phyloP scores from a whole-genome alignment of 306 rosid species.

The Clitoria ternatea region DNA sequence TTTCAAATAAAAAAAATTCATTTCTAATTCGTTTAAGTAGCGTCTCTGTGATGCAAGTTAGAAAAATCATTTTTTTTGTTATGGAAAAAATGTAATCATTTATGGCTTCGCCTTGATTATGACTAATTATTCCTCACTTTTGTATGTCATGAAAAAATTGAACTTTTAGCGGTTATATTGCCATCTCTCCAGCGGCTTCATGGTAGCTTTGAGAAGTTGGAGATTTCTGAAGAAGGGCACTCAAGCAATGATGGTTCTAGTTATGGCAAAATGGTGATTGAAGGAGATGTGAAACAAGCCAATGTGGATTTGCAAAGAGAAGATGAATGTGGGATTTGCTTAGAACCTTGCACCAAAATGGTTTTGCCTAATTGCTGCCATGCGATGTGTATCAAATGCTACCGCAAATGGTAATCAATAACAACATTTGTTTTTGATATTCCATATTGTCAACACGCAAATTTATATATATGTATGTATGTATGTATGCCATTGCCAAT shows the following conservation, averaged over 20 bases:
- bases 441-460: background rate
- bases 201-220: conserved; percentile 55
- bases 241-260: conserved; percentile 38
- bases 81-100: background rate
- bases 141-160: conserved; percentile 15
- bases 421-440: background rate
- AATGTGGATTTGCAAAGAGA: conserved; percentile 73
- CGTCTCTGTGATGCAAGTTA: too few species aligned
- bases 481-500: background rate
- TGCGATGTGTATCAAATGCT: conserved; percentile 96
- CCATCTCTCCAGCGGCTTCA: conserved; percentile 93
- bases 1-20: too few species aligned
- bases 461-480: background rate
- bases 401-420: conserved; percentile 74
- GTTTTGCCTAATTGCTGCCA: conserved; percentile 96
- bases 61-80: background rate
- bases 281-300: conserved; percentile 44
- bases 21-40: too few species aligned
- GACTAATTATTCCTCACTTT: conserved; percentile 28
- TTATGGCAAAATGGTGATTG: conserved; percentile 40
- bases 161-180: conserved; percentile 71
- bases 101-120: conserved; percentile 19
- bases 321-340: conserved; percentile 96
- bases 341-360: conserved; percentile 93
- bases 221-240: conserved; percentile 39